These are phyloP conservation scores for Daldinia eschscholtzii DNA, from an alignment of 2,329 filamentous ascomycete genomes.

Conservation along the genomic window DNA sequence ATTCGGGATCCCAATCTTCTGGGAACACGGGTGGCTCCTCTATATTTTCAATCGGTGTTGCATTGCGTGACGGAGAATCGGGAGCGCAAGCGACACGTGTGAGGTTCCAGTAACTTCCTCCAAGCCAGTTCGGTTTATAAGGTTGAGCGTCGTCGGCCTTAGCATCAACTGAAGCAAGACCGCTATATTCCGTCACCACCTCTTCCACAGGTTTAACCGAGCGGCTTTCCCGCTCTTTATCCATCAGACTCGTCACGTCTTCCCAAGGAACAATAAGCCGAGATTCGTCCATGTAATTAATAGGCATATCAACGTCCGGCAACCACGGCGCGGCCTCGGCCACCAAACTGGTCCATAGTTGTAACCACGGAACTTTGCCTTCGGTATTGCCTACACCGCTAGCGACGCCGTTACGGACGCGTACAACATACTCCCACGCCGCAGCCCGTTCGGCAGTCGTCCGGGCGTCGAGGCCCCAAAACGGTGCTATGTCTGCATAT, in stretches of 20 bases:
- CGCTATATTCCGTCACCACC: constrained; percentile 57
- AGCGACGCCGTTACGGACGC: constrained; percentile 62
- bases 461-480: constrained; percentile 67
- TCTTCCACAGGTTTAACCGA: constrained; percentile 54
- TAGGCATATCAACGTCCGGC: constrained; percentile 67
- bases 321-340: constrained; percentile 63
- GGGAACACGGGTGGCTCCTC: constrained; percentile 51
- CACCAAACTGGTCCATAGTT: constrained; percentile 64
- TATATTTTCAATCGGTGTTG: constrained; percentile 50
- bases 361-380: constrained; percentile 59
- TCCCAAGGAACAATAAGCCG: constrained; percentile 66
- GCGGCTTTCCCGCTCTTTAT: constrained; percentile 56
- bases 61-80: constrained; percentile 60
- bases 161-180: constrained; percentile 43
- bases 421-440: constrained; percentile 61
- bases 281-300: constrained; percentile 66
- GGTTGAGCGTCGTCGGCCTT: constrained; percentile 29
- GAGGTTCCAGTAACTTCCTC: constrained; percentile 63
- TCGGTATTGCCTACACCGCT: constrained; percentile 56
- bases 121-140: constrained; percentile 56
- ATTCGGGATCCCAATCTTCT: constrained; percentile 45
- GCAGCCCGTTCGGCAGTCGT: constrained; percentile 57
- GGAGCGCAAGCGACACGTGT: constrained; percentile 64
- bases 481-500: constrained; percentile 71
- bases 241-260: constrained; percentile 60